Base-by-base conservation (phyloP, 1,284 basidiomycete species). In the Cutaneotrichosporon cutaneum region DNA sequence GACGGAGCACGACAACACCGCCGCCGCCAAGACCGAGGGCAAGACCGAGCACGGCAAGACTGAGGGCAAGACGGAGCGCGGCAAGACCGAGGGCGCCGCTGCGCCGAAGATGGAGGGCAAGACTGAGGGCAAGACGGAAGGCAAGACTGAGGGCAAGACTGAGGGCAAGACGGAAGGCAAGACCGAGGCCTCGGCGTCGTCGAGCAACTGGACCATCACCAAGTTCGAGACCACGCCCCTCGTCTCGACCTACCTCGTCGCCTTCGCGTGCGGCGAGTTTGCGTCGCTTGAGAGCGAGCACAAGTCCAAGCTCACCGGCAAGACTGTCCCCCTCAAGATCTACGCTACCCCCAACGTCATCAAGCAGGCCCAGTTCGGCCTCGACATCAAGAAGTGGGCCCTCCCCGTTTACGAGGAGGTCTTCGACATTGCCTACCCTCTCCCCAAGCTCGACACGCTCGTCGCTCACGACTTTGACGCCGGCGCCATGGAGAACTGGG, bases 401-500 rank as follows among this genome's bases (percentile, higher is more conserved):
- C 82, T 97, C 30, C 94, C 94, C 22, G 78, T 94, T n/a, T 98
- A 97, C 76, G 95, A 99, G 80, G 84, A 91, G 75, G 85, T 94
- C 57, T 95, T 95, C 72, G 88, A 92, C 69, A 87, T 95, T 67
- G 90, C 90, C 66, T 96, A 90, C 77, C 92, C 94, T 24, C 83
- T 97, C 53, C 92, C 94, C 18, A 97, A 98, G 82, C 84, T 95
- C 53, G 93, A 96, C 74, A 94, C 92, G 1, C 83, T 94, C 14
- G 82, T 78, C 84, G 90, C 85, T 7, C 86, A 85, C 63, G 92
- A 95, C 77, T 95, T 95, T 69, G 93, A 95, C 75, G 88, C 89
- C 35, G 92, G 90, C 57, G 93, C 92, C 3, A 95, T 94, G 93
- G 93, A 97, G 81, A 96, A 96, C 77, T 94, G 91, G 86, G 92